Percentiles rank a stretch among this genome's conserved stretches.
These are phyloP conservation scores for Botryotinia narcissicola DNA, from an alignment of 2,329 filamentous ascomycete genomes.

Conservation along the genomic window DNA sequence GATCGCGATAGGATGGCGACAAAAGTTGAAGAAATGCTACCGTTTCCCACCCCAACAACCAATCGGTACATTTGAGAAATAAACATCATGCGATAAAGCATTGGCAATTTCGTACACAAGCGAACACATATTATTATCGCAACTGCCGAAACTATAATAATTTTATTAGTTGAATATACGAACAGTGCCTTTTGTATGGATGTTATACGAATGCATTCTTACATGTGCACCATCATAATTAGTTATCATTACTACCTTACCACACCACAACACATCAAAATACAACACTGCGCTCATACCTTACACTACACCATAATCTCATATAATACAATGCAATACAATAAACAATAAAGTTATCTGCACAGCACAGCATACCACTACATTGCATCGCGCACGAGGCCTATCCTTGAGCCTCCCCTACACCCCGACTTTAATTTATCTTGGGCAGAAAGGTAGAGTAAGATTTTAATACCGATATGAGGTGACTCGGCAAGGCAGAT, in stretches of 20 bases:
- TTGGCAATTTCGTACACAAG: background rate
- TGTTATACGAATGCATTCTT: background rate
- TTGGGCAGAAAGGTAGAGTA: background rate
- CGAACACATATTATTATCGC: background rate
- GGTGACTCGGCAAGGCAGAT: slow-evolving; percentile 3
- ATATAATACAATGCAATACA: background rate
- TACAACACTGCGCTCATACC: slow-evolving; percentile 1
- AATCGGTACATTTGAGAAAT: background rate
- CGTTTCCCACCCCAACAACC: background rate
- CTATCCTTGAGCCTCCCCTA: background rate
- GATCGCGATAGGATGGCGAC: background rate
- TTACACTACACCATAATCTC: background rate
- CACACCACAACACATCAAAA: background rate
- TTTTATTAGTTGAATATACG: background rate
- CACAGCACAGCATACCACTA: background rate
- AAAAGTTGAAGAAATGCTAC: background rate
- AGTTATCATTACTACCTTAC: background rate
- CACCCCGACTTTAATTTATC: background rate
- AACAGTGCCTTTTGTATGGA: background rate
- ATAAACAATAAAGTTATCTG: background rate
- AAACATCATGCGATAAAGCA: background rate
- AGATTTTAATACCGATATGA: background rate
- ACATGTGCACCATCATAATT: background rate
- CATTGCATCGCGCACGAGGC: background rate
- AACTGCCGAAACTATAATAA: background rate